Evolutionary conservation across 129 eudicot species (phyloP).

Genomic region (Flaveria trinervia): DNA sequence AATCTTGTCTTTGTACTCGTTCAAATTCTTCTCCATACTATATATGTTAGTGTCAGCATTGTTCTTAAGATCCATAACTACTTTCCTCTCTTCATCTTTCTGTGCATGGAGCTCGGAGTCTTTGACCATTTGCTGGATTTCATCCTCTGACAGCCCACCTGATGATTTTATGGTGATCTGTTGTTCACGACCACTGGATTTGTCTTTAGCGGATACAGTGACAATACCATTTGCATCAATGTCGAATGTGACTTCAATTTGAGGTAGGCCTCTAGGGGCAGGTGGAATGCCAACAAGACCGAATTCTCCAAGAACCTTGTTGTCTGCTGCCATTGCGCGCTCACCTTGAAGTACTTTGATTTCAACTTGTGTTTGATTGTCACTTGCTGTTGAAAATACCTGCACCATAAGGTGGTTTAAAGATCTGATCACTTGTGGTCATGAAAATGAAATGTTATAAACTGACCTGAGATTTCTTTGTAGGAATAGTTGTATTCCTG

Average conservation of each 20-base stretch:
- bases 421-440: neutral
- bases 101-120: constrained; percentile 50
- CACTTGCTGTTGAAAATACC: constrained; percentile 24
- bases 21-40: constrained; percentile 50
- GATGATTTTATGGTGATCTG: constrained; percentile 54
- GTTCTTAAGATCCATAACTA: constrained; percentile 35
- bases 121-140: constrained; percentile 48
- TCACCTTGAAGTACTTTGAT: constrained; percentile 32
- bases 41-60: constrained; percentile 45
- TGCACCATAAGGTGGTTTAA: neutral
- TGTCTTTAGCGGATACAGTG: constrained; percentile 51
- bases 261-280: constrained; percentile 45
- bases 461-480: neutral
- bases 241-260: constrained; percentile 47
- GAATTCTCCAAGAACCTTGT: constrained; percentile 34
- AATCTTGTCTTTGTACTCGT: constrained; percentile 46
- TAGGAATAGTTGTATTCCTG: neutral
- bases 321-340: constrained; percentile 22
- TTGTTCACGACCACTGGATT: constrained; percentile 54
- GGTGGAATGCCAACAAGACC: constrained; percentile 28
- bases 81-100: constrained; percentile 40
- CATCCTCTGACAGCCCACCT: constrained; percentile 49
- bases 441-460: neutral
- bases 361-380: constrained; percentile 24
- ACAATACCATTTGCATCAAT: constrained; percentile 37